phyloP scores from a whole-genome alignment of 2,329 filamentous ascomycete species.

The Trichoderma endophyticum region DNA sequence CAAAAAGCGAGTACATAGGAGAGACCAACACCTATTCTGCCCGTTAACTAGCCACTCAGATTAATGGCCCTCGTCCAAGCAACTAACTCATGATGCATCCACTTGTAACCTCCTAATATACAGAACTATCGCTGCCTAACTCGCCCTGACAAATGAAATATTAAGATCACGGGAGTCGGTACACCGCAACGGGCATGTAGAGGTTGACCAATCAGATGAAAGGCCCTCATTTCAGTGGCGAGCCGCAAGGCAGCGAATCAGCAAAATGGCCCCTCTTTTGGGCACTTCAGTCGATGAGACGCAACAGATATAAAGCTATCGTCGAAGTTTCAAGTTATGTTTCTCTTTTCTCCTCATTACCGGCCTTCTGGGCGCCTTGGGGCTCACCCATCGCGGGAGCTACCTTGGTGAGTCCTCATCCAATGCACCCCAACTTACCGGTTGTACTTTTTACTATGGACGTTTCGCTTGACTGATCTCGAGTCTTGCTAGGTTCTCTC shows the following conservation, averaged over 20 bases:
- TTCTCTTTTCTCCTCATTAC: background rate
- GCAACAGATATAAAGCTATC: background rate
- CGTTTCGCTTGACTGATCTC: background rate
- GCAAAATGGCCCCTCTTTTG: background rate
- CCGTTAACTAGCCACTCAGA: background rate
- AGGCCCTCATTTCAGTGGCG: background rate
- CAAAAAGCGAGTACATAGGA: background rate
- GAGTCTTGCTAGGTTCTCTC: background rate
- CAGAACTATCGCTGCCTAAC: background rate
- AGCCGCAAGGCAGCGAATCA: background rate
- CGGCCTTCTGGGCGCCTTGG: background rate
- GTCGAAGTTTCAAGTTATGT: background rate
- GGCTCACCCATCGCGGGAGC: background rate
- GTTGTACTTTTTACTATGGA: background rate
- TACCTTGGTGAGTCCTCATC: background rate
- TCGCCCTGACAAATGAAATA: background rate
- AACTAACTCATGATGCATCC: background rate
- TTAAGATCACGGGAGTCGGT: no score
- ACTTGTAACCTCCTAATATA: background rate
- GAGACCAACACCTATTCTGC: background rate
- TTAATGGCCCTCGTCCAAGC: background rate
- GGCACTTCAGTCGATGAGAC: background rate
- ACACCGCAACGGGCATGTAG: background rate
- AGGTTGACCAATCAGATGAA: background rate
- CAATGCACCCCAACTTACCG: background rate